Evolutionary conservation across 306 rosid genomes (phyloP).

Genomic region (Albizia julibrissin): DNA sequence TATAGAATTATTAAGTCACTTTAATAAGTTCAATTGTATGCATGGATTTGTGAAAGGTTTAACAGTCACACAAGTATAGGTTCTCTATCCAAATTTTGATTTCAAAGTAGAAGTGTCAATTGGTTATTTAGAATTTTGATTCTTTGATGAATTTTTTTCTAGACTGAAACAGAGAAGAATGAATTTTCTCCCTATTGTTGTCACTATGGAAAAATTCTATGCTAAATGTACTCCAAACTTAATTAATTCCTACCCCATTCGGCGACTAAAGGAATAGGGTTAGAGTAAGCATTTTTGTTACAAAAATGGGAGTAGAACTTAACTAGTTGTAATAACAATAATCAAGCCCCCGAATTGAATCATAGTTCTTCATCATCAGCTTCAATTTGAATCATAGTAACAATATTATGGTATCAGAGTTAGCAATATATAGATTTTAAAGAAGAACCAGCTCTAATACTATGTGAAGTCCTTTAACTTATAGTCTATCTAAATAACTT

Average conservation of each 20-base stretch:
- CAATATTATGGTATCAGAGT: no score
- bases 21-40: neutral
- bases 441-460: no score
- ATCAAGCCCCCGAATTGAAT: neutral
- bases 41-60: neutral
- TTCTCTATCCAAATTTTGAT: neutral
- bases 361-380: neutral
- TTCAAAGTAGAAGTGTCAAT: neutral
- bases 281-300: neutral
- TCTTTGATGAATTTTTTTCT: neutral
- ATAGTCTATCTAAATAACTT: no score
- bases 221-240: neutral
- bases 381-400: neutral
- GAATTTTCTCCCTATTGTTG: constrained; percentile 49
- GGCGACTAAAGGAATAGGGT: neutral
- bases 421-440: no score
- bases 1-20: neutral
- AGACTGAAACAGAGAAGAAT: neutral
- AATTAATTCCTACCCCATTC: neutral
- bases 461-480: no score
- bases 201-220: neutral
- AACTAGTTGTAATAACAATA: neutral
- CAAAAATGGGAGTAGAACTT: neutral
- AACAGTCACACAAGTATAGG: neutral
- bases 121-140: neutral